These are phyloP conservation scores for Gossypium schwendimanii DNA, from an alignment of 441 rosid genomes.

Conservation along the genomic window DNA sequence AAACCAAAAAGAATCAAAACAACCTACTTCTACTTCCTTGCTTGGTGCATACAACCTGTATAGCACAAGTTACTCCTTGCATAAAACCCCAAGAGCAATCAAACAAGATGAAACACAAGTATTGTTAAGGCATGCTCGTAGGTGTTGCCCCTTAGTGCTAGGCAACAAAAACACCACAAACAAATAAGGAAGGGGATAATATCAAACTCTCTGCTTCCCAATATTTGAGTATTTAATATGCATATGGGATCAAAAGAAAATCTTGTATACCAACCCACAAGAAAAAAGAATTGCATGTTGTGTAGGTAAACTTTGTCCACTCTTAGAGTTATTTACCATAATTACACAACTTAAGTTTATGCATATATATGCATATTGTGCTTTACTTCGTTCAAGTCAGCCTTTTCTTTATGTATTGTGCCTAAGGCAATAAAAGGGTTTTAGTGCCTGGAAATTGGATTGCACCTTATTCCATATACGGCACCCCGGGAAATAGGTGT, in stretches of 20 bases:
- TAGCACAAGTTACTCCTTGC: not conserved
- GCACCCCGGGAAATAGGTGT: no score
- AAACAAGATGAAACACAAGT: not conserved
- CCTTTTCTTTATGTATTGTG: not conserved
- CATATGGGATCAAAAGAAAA: no score
- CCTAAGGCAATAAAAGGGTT: not conserved
- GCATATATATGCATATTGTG: no score
- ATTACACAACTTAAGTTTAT: no score
- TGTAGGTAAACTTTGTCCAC: no score
- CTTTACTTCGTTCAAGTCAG: no score
- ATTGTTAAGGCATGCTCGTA: not conserved
- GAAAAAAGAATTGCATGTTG: no score
- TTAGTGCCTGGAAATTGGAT: not conserved
- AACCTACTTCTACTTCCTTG: not conserved
- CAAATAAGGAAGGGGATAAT: not conserved
- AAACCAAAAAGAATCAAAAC: not conserved
- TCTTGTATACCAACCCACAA: no score
- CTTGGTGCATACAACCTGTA: not conserved
- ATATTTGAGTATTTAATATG: not conserved
- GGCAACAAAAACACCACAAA: not conserved
- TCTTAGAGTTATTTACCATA: no score
- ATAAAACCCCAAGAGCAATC: not conserved
- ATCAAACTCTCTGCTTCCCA: not conserved
- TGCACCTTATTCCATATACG: no score
- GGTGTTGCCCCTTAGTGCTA: not conserved